Evolutionary conservation across 345 rosid species (phyloP).

Genomic region (Gossypium anomalum): DNA sequence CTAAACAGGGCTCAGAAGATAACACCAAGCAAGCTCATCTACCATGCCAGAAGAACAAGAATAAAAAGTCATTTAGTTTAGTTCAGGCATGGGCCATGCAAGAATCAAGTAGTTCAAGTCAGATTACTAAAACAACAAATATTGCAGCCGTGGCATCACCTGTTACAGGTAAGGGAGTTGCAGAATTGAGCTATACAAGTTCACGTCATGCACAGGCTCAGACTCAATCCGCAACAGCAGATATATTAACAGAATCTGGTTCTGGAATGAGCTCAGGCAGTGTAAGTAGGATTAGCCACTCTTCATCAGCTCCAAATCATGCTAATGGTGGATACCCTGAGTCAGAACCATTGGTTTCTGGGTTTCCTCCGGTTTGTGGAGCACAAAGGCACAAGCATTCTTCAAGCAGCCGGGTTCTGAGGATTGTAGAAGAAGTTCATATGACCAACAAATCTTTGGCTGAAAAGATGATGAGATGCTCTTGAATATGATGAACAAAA

Average conservation of each 20-base stretch:
- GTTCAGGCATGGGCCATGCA: background rate
- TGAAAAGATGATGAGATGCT: constrained; percentile 27
- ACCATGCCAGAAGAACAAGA: background rate
- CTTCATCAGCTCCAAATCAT: constrained; percentile 70
- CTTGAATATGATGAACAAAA: constrained; percentile 64
- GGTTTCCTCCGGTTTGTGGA: constrained; percentile 81
- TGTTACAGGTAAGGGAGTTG: background rate
- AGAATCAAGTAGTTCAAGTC: background rate
- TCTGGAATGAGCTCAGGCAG: constrained; percentile 33
- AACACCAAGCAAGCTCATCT: background rate
- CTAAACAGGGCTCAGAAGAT: background rate
- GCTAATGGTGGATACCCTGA: constrained; percentile 29
- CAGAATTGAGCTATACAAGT: background rate
- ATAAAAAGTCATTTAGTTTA: background rate
- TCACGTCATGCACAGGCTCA: constrained; percentile 26
- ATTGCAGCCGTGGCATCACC: background rate
- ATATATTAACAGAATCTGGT: constrained; percentile 25
- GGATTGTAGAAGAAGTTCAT: background rate
- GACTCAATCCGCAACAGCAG: constrained; percentile 21
- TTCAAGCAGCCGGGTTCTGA: background rate
- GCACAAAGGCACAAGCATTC: background rate
- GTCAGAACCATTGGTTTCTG: constrained; percentile 35
- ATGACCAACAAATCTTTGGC: background rate
- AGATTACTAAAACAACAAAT: background rate
- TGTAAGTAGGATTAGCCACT: constrained; percentile 45